Evolutionary conservation across 768 basidiomycete species (phyloP).

Genomic region (Melanogaster broomeanus): DNA sequence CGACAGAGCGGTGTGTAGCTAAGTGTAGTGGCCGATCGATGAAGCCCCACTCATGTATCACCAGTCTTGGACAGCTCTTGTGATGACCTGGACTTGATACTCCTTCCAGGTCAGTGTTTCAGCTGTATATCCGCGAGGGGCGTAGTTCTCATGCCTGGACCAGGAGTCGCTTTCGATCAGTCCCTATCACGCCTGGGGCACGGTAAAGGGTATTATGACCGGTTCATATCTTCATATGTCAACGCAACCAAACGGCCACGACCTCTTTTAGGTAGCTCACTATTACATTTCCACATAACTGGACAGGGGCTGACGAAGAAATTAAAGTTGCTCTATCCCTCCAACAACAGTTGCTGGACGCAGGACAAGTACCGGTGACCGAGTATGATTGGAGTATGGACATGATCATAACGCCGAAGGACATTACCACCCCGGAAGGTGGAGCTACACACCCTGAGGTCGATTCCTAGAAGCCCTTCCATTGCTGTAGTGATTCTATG

Average conservation of each 20-base stretch:
- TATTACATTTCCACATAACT: slow-evolving; percentile 9
- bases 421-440: slow-evolving; percentile 26
- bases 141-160: slow-evolving; percentile 5
- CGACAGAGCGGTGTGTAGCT: slow-evolving; percentile 53
- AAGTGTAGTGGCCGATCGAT: slow-evolving; percentile 1
- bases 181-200: slow-evolving; percentile 72
- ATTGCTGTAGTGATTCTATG: slow-evolving; percentile 21
- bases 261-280: slow-evolving; percentile 59
- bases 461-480: slow-evolving; percentile 12
- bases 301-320: slow-evolving; percentile 15
- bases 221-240: slow-evolving; percentile 62
- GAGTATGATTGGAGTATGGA: slow-evolving; percentile 68
- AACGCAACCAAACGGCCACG: slow-evolving; percentile 38
- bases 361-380: slow-evolving; percentile 51
- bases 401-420: slow-evolving; percentile 53
- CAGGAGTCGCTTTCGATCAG: slow-evolving; percentile 77
- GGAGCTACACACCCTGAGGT: slow-evolving; percentile 11
- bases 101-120: slow-evolving; percentile 59
- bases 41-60: slow-evolving; percentile 5
- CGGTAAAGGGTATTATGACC: slow-evolving; percentile 84
- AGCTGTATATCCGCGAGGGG: slow-evolving; percentile 8
- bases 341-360: slow-evolving; percentile 60
- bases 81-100: slow-evolving; percentile 58
- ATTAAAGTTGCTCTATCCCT: slow-evolving; percentile 64
- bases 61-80: slow-evolving; percentile 34